Conservation (phyloP, 2,329 filamentous ascomycete genomes). For the Rugonectria rugulosa region DNA sequence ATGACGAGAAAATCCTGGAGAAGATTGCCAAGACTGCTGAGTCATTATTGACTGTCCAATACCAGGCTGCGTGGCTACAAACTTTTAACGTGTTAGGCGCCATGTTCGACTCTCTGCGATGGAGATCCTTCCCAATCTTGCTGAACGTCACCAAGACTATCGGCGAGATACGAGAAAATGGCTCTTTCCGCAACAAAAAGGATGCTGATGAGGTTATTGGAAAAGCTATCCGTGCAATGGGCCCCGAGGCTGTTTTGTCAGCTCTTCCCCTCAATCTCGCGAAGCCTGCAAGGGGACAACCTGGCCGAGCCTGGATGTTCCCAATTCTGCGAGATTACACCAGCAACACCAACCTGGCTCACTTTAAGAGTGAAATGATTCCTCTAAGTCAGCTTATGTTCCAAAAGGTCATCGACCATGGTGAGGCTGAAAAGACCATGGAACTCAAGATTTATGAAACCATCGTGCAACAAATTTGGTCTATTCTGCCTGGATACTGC, state of each 20-base stretch:
- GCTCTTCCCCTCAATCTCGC: conserved; percentile 87
- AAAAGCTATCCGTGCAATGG: conserved; percentile 88
- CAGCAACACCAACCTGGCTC: conserved; percentile 83
- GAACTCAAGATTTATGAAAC: conserved; percentile 99
- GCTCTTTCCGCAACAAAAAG: conserved; percentile 92
- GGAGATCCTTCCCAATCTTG: conserved; percentile 83
- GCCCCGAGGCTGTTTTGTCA: conserved; percentile 81
- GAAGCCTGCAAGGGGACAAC: conserved; percentile 77
- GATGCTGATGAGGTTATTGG: conserved; percentile 91
- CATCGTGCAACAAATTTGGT: conserved; percentile 94
- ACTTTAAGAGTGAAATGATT: conserved; percentile 87
- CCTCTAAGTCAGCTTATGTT: conserved; percentile 91
- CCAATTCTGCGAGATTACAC: conserved; percentile 89
- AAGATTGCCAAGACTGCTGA: conserved; percentile 78
- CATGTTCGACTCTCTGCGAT: conserved; percentile 86
- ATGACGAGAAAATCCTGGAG: conserved; percentile 88
- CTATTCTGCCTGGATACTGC: conserved; percentile 91
- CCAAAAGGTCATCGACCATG: conserved; percentile 85
- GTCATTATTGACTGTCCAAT: conserved; percentile 84
- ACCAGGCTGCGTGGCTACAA: conserved; percentile 93
- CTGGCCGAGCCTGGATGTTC: conserved; percentile 92
- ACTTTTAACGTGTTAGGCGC: conserved; percentile 88
- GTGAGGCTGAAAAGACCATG: conserved; percentile 85
- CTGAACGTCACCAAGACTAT: conserved; percentile 78
- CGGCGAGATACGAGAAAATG: conserved; percentile 86